phyloP scores from a whole-genome alignment of 176 grass and related monocot species.

The Oryza glaberrima region DNA sequence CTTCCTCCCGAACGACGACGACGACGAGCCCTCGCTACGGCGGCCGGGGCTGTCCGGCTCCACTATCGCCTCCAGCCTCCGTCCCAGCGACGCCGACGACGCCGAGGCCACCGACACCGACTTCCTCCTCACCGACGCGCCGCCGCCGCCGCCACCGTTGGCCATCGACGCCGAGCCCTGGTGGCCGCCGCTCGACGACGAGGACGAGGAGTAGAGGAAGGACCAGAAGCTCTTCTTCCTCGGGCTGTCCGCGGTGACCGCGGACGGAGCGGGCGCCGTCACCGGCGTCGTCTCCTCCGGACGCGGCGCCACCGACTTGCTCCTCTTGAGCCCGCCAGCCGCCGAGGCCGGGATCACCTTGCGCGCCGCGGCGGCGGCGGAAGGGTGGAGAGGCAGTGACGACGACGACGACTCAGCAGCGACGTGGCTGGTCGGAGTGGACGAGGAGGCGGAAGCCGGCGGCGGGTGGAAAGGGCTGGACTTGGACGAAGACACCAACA shows the following conservation, averaged over 20 bases:
- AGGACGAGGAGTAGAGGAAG: conserved; percentile 78
- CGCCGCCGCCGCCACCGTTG: not conserved
- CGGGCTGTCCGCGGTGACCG: conserved; percentile 62
- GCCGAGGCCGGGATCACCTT: not conserved
- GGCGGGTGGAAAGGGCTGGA: conserved; percentile 74
- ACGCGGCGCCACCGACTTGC: conserved; percentile 86
- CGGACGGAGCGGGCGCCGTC: not conserved
- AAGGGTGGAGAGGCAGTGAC: conserved; percentile 16
- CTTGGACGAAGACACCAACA: conserved; percentile 92
- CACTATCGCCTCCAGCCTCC: conserved; percentile 52
- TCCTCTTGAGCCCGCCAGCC: conserved; percentile 53
- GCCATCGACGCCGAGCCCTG: not conserved
- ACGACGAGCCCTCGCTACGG: conserved; percentile 68
- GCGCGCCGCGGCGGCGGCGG: not conserved
- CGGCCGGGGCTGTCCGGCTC: conserved; percentile 70
- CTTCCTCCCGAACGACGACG: conserved; percentile 84
- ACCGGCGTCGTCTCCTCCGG: conserved; percentile 43
- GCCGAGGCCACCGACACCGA: conserved; percentile 54
- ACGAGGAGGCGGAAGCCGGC: conserved; percentile 44
- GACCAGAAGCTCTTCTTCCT: conserved; percentile 99
- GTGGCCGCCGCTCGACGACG: conserved; percentile 34
- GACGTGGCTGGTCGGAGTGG: conserved; percentile 48
- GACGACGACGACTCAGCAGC: conserved; percentile 27
- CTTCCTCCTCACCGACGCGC: conserved; percentile 47
- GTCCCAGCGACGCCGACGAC: conserved; percentile 33